Percentiles rank a stretch among this genome's conserved stretches.
phyloP scores from a whole-genome alignment of 169 alveolate genomes.

The Cryptosporidium ryanae region DNA sequence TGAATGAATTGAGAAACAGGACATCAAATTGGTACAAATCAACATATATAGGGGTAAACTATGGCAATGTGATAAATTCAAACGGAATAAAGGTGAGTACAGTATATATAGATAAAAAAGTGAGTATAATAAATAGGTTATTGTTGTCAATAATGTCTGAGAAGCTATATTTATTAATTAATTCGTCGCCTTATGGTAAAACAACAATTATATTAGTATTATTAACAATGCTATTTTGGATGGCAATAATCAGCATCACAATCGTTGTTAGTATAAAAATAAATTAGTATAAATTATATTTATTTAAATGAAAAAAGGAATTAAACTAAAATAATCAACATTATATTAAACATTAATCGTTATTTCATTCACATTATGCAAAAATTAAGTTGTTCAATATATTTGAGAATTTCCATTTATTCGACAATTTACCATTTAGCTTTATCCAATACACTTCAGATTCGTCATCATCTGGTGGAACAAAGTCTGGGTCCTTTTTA shows the following conservation, averaged over 20 bases:
- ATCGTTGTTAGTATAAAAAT: background rate
- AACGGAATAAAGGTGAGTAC: constrained; percentile 5
- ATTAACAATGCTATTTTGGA: constrained; percentile 19
- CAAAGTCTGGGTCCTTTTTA: constrained; percentile 7
- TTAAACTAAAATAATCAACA: constrained; percentile 9
- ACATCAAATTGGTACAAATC: constrained; percentile 50
- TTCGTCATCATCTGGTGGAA: constrained; percentile 69
- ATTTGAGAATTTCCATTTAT: constrained; percentile 32
- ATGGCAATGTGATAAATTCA: constrained; percentile 49
- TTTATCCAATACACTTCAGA: constrained; percentile 48
- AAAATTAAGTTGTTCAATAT: constrained; percentile 5
- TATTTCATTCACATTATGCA: background rate
- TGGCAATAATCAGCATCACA: background rate
- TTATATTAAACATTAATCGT: background rate
- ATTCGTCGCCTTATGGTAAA: constrained; percentile 50
- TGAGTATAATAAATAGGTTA: background rate
- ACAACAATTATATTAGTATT: constrained; percentile 9
- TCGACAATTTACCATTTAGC: constrained; percentile 44
- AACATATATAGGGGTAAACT: constrained; percentile 40
- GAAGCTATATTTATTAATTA: constrained; percentile 9
- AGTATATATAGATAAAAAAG: background rate
- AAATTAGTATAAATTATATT: background rate
- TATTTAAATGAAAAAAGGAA: background rate
- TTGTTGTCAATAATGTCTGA: constrained; percentile 1
- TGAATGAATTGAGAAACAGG: constrained; percentile 1